Percentiles rank a stretch among this genome's conserved stretches.
These are phyloP conservation scores for Pseudozyma pruni DNA, from an alignment of 1,284 basidiomycete species.

Conservation along the genomic window DNA sequence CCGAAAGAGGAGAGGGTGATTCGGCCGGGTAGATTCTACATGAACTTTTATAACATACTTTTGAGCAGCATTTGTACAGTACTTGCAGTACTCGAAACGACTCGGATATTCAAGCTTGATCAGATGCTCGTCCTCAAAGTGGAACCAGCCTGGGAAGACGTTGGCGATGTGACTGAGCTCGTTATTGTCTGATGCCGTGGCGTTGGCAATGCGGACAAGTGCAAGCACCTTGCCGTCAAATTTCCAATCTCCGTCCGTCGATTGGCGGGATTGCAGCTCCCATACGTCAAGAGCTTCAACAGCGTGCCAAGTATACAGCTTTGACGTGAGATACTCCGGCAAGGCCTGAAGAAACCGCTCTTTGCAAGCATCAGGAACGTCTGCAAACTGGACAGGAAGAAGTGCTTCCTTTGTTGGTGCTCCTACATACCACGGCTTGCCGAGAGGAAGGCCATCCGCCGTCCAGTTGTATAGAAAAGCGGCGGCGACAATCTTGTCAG, in stretches of 20 bases:
- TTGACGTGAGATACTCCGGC: not conserved
- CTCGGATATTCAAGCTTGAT: not conserved
- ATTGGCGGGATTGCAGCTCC: not conserved
- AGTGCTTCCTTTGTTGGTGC: not conserved
- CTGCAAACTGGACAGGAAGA: not conserved
- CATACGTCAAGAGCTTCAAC: slow-evolving; percentile 5
- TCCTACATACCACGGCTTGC: not conserved
- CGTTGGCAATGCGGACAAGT: not conserved
- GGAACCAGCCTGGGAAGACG: slow-evolving; percentile 8
- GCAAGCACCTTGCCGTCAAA: not conserved
- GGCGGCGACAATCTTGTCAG: not conserved
- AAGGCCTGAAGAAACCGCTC: not conserved
- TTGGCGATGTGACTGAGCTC: not conserved
- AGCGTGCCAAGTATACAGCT: not conserved
- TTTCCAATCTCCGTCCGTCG: not conserved
- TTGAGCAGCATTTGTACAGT: slow-evolving; percentile 3
- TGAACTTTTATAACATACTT: no score
- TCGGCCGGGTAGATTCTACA: no score
- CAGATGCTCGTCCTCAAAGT: not conserved
- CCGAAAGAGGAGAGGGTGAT: no score
- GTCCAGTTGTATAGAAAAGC: not conserved
- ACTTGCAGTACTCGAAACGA: slow-evolving; percentile 6
- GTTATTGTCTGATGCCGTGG: not conserved
- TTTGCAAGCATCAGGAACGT: not conserved
- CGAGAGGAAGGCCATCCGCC: not conserved